phyloP scores from a whole-genome alignment of 2,329 filamentous ascomycete genomes.

The Calonectria crousiana region DNA sequence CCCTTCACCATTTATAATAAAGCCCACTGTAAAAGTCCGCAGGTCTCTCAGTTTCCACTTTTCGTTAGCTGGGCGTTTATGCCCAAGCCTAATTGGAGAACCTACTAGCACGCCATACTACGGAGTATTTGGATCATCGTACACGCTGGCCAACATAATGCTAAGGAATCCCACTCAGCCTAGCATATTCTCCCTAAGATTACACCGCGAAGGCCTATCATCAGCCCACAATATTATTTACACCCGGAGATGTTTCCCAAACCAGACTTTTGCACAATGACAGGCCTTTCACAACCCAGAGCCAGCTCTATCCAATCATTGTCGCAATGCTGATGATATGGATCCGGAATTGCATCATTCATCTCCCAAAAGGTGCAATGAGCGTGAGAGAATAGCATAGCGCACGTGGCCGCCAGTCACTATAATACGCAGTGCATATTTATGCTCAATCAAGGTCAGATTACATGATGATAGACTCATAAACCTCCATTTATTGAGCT shows the following conservation, averaged over 20 bases:
- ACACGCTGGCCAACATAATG: neutral
- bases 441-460: too few species aligned
- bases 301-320: neutral
- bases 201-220: neutral
- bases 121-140: neutral
- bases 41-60: neutral
- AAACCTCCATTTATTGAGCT: neutral
- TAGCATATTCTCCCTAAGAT: neutral
- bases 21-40: too few species aligned
- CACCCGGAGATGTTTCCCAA: neutral
- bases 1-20: too few species aligned
- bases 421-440: neutral
- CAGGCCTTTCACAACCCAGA: neutral
- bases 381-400: neutral
- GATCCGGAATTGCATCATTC: neutral
- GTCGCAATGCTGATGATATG: neutral
- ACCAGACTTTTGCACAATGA: neutral
- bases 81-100: neutral
- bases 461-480: neutral
- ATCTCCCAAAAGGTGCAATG: neutral
- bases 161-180: neutral
- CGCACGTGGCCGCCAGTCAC: neutral
- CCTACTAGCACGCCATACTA: neutral
- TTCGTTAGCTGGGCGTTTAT: neutral
- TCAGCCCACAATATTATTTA: neutral